A percentile compares a stretch with the other conserved stretches of the same genome.
Evolutionary conservation across 2,329 filamentous ascomycete species (phyloP).

Genomic region (Aspergillus cejpii): DNA sequence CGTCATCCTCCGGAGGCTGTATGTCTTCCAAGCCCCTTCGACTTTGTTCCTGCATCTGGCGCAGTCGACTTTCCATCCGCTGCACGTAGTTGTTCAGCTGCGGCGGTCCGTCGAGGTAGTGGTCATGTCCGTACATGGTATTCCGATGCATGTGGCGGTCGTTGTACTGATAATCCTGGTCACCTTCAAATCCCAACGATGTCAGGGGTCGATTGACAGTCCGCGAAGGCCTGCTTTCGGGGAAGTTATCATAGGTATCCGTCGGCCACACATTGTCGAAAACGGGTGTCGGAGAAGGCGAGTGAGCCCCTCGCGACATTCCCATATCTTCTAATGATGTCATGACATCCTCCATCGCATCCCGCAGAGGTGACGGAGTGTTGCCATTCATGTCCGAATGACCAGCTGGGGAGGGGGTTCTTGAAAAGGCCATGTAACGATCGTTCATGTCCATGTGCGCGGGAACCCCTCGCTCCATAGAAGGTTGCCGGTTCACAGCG

Average conservation of each 20-base stretch:
- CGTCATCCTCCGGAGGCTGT: slow-evolving; percentile 44
- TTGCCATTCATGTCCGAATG: slow-evolving; percentile 59
- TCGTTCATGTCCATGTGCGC: slow-evolving; percentile 38
- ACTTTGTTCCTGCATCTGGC: slow-evolving; percentile 57
- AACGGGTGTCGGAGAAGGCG: slow-evolving; percentile 50
- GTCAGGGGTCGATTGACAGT: slow-evolving; percentile 57
- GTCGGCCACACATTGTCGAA: slow-evolving; percentile 72
- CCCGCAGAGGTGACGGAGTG: slow-evolving; percentile 85
- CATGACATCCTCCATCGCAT: slow-evolving; percentile 98
- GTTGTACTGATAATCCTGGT: slow-evolving; percentile 49
- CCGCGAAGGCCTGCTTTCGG: slow-evolving; percentile 28
- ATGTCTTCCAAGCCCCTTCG: slow-evolving; percentile 44
- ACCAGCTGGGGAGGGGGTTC: slow-evolving; percentile 45
- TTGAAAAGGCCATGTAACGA: slow-evolving; percentile 33
- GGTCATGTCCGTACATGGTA: slow-evolving; percentile 30
- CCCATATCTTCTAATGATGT: slow-evolving; percentile 86
- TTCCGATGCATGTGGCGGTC: slow-evolving; percentile 51
- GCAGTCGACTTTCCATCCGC: slow-evolving; percentile 79
- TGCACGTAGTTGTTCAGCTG: slow-evolving; percentile 81
- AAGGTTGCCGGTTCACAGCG: slow-evolving; percentile 41
- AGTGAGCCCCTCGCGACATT: slow-evolving; percentile 48
- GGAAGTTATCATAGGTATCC: slow-evolving; percentile 65
- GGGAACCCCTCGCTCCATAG: slow-evolving; percentile 25
- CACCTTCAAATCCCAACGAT: slow-evolving; percentile 61
- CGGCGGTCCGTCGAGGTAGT: slow-evolving; percentile 52